These are phyloP conservation scores for Aspergillus sp. DNA, from an alignment of 2,329 filamentous ascomycete genomes.

Conservation along the genomic window DNA sequence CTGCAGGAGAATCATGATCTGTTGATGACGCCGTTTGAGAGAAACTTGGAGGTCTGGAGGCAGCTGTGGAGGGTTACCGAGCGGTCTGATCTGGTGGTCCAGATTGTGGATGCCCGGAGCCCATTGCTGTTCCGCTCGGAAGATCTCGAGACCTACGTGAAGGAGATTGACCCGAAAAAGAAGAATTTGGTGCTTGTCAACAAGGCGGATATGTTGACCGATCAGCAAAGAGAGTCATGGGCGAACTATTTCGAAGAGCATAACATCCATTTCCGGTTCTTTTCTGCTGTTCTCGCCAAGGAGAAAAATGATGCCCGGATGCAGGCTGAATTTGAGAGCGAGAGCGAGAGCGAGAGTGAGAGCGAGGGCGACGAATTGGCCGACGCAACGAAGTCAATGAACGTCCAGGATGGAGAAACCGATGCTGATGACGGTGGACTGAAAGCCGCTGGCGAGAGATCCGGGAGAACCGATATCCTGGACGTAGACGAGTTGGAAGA, in stretches of 20 bases:
- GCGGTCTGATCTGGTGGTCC: constrained; percentile 86
- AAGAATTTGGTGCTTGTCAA: constrained; percentile 89
- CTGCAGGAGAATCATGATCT: constrained; percentile 89
- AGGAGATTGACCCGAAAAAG: constrained; percentile 80
- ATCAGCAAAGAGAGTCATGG: constrained; percentile 72
- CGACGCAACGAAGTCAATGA: constrained; percentile 15
- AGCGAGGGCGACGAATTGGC: constrained; percentile 40
- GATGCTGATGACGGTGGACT: constrained; percentile 9
- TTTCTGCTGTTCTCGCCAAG: constrained; percentile 86
- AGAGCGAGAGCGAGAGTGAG: constrained; percentile 26
- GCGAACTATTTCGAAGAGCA: constrained; percentile 73
- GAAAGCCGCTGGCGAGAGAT: constrained; percentile 18
- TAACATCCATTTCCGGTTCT: constrained; percentile 86
- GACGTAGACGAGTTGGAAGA: constrained; percentile 88
- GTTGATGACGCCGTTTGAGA: constrained; percentile 94
- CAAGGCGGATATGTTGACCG: constrained; percentile 98
- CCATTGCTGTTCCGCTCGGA: constrained; percentile 89
- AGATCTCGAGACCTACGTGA: constrained; percentile 88
- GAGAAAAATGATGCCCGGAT: constrained; percentile 70
- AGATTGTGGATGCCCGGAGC: constrained; percentile 96
- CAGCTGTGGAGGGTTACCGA: constrained; percentile 98
- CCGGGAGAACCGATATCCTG: constrained; percentile 61
- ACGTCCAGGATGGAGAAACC: constrained; percentile 34
- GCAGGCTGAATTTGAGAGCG: constrained; percentile 42
- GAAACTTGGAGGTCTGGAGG: constrained; percentile 95